These are phyloP conservation scores for Discostella pseudostelligera DNA, from an alignment of 108 stramenopile genomes.

Conservation along the genomic window DNA sequence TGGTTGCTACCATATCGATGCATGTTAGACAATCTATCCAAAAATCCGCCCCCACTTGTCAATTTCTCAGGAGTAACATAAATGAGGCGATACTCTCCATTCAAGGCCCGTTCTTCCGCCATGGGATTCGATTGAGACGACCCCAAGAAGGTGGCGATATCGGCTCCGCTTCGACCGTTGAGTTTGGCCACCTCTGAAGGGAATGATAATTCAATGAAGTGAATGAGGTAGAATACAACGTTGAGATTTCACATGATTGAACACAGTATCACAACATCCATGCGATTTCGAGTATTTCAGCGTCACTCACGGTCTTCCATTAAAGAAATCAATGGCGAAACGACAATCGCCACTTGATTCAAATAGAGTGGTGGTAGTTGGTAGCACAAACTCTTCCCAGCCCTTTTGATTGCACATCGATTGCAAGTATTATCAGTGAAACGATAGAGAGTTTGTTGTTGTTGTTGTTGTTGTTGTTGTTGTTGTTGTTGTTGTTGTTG, in stretches of 20 bases:
- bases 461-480: too few relatives aligned
- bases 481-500: too few relatives aligned
- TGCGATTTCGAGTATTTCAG: too few relatives aligned
- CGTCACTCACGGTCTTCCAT: constrained; percentile 84
- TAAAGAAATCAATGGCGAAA: constrained; percentile 79
- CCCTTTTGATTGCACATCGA: constrained; percentile 12
- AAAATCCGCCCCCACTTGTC: constrained; percentile 33
- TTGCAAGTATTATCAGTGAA: too few relatives aligned
- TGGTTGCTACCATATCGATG: constrained; percentile 20
- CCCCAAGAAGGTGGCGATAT: constrained; percentile 64
- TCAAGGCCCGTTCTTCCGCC: constrained; percentile 50
- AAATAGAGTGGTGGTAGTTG: constrained; percentile 83
- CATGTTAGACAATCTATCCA: constrained; percentile 50
- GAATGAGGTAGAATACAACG: neutral
- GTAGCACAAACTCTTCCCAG: constrained; percentile 89
- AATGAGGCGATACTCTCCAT: constrained; percentile 69
- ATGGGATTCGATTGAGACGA: constrained; percentile 56
- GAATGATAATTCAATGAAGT: neutral
- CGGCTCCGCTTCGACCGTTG: constrained; percentile 46
- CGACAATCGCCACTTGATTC: constrained; percentile 55
- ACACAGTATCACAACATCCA: too few relatives aligned
- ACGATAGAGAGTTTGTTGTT: too few relatives aligned
- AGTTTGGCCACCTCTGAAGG: constrained; percentile 59
- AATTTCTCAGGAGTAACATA: constrained; percentile 95
- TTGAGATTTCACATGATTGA: too few relatives aligned